Conservation (phyloP, 2,329 filamentous ascomycete genomes). For the Gyromitra esculenta region DNA sequence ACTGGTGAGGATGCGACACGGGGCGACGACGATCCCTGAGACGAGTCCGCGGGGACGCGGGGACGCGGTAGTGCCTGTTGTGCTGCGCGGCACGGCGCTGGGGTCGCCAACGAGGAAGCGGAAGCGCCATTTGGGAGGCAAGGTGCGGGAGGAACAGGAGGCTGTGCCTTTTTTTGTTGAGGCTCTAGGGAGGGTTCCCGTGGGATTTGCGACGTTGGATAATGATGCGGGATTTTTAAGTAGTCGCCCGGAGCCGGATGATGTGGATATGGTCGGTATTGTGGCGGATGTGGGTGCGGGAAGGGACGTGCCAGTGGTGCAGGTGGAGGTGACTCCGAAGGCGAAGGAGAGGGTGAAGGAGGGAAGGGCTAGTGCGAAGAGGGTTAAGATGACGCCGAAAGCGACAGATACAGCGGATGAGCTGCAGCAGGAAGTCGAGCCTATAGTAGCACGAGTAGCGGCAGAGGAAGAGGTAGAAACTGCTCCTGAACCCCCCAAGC, state of each 20-base stretch:
- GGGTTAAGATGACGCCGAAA: slow-evolving; percentile 18
- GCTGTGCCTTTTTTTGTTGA: slow-evolving; percentile 14
- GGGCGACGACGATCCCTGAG: slow-evolving; percentile 9
- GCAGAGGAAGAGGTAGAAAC: not conserved
- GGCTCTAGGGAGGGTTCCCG: not conserved
- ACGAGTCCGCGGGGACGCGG: slow-evolving; percentile 17
- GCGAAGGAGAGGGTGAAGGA: slow-evolving; percentile 15
- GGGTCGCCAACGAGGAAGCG: slow-evolving; percentile 18
- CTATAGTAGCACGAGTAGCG: not conserved
- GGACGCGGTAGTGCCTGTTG: not conserved
- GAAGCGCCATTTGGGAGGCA: slow-evolving; percentile 20
- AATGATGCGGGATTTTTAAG: slow-evolving; percentile 35
- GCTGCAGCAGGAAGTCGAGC: not conserved
- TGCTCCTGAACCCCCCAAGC: not conserved
- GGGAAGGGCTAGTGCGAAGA: slow-evolving; percentile 17
- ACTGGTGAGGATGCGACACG: not conserved
- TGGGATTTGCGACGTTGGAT: slow-evolving; percentile 42
- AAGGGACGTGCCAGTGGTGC: not conserved
- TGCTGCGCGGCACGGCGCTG: not conserved
- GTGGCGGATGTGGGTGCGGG: slow-evolving; percentile 38
- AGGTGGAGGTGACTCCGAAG: slow-evolving; percentile 5
- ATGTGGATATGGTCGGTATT: slow-evolving; percentile 49
- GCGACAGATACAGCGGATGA: not conserved
- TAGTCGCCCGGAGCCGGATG: slow-evolving; percentile 46
- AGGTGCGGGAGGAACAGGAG: slow-evolving; percentile 1